Evolutionary conservation across 306 rosid species (phyloP).

Genomic region (Trifolium pratense): DNA sequence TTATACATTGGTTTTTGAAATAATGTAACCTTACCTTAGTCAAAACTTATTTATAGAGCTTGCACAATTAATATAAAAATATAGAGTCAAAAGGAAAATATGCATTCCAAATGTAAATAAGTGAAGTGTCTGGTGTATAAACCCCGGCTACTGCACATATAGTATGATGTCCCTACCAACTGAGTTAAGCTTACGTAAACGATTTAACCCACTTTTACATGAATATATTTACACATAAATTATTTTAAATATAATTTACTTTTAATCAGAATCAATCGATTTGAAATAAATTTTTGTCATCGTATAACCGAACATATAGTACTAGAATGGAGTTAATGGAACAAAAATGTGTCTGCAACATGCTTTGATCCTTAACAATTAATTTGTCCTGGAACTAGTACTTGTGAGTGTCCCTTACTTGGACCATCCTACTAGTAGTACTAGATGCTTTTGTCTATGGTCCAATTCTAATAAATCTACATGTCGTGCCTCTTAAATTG

Average conservation of each 20-base stretch:
- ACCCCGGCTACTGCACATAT: too few species aligned
- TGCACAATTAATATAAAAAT: background rate
- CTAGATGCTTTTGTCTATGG: conserved; percentile 28
- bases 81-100: too few species aligned
- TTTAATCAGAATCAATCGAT: too few species aligned
- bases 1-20: background rate
- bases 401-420: background rate
- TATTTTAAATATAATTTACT: too few species aligned
- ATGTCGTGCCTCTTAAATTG: background rate
- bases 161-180: too few species aligned
- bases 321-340: conserved; percentile 14
- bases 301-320: too few species aligned
- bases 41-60: background rate
- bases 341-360: background rate
- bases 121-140: too few species aligned
- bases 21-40: background rate
- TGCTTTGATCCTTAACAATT: background rate
- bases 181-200: too few species aligned
- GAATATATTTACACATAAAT: too few species aligned
- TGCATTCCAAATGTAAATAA: too few species aligned
- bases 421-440: conserved; percentile 11
- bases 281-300: too few species aligned
- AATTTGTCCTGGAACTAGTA: background rate
- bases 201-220: too few species aligned
- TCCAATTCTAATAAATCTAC: background rate